These are phyloP conservation scores for Mucor racemosus DNA, from an alignment of 371 early-diverging fungal genomes.

Conservation along the genomic window DNA sequence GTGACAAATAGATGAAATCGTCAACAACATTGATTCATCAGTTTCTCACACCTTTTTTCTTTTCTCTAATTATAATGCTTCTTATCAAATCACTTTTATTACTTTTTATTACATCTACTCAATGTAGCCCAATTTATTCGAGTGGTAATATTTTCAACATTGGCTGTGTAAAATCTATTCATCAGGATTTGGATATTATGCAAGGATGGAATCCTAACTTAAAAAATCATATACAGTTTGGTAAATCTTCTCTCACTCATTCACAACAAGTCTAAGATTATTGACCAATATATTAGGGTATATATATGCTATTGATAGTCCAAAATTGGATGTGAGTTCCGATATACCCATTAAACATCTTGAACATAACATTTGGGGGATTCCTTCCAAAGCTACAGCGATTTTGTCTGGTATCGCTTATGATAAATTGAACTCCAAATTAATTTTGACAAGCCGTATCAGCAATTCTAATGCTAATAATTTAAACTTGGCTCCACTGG, in stretches of 20 bases:
- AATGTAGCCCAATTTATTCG: neutral
- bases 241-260: neutral
- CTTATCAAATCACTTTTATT: neutral
- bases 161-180: conserved; percentile 4
- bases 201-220: conserved; percentile 13
- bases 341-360: conserved; percentile 10
- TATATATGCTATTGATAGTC: conserved; percentile 11
- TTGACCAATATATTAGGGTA: conserved; percentile 11
- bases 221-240: neutral
- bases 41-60: neutral
- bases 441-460: conserved; percentile 5
- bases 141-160: neutral
- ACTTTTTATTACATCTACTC: neutral
- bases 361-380: neutral
- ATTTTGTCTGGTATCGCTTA: conserved; percentile 9
- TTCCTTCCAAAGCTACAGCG: neutral
- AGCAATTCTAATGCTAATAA: conserved; percentile 4
- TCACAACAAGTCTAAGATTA: neutral
- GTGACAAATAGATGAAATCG: neutral
- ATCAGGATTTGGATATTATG: neutral
- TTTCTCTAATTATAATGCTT: neutral
- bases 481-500: neutral
- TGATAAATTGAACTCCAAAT: neutral
- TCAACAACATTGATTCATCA: neutral
- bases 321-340: conserved; percentile 6